These are phyloP conservation scores for Amanita exitialis DNA, from an alignment of 768 basidiomycete species.

Conservation along the genomic window DNA sequence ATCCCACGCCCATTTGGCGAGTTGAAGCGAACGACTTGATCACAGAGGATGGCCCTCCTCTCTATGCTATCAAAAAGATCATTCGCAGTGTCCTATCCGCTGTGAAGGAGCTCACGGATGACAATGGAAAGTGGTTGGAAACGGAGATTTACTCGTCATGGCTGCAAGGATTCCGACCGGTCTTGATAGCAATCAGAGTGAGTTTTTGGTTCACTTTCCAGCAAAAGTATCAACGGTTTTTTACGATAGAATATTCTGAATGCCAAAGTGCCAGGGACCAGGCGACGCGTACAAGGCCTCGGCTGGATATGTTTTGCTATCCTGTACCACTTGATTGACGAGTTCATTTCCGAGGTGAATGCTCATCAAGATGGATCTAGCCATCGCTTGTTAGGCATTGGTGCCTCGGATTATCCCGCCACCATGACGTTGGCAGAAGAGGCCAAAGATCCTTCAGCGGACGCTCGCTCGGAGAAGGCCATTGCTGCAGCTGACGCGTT, in stretches of 20 bases:
- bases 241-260: conserved; percentile 22
- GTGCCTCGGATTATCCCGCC: conserved; percentile 21
- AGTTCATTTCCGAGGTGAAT: conserved; percentile 33
- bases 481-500: conserved; percentile 24
- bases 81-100: conserved; percentile 21
- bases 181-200: conserved; percentile 27
- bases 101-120: conserved; percentile 20
- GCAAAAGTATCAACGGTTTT: neutral
- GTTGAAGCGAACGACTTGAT: neutral
- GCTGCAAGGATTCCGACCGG: conserved; percentile 29
- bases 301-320: conserved; percentile 31
- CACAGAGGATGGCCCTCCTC: conserved; percentile 8
- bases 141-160: conserved; percentile 34
- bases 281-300: conserved; percentile 24
- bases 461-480: conserved; percentile 28
- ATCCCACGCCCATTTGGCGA: conserved; percentile 8
- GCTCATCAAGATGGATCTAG: conserved; percentile 34
- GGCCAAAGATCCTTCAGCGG: conserved; percentile 29
- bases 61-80: conserved; percentile 20
- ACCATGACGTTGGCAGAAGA: conserved; percentile 37
- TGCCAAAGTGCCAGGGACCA: conserved; percentile 26
- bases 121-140: conserved; percentile 23
- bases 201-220: conserved; percentile 2
- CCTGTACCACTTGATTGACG: conserved; percentile 31
- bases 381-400: conserved; percentile 16